A percentile compares a stretch with the other conserved stretches of the same genome.
These are phyloP conservation scores for Cornus controversa DNA, from an alignment of 148 eudicot species.

Conservation along the genomic window DNA sequence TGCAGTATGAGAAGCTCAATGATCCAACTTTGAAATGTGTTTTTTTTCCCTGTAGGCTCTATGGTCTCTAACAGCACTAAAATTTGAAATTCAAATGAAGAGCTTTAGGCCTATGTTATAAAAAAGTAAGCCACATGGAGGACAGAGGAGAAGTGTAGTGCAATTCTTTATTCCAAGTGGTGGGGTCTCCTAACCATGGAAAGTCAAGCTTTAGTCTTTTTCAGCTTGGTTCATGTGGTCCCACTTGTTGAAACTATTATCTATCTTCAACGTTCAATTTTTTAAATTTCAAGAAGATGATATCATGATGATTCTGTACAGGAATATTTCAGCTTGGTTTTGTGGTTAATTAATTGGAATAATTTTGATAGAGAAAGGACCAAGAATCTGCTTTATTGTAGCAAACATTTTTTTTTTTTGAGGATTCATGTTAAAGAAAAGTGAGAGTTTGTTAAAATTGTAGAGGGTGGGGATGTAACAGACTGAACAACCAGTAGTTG, in stretches of 20 bases:
- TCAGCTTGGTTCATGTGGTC: background rate
- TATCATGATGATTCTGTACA: background rate
- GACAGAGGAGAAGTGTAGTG: slow-evolving; percentile 2
- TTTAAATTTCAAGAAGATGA: background rate
- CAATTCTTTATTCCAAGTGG: background rate
- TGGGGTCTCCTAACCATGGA: background rate
- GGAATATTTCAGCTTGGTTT: background rate
- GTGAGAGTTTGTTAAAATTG: background rate
- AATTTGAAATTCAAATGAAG: slow-evolving; percentile 45
- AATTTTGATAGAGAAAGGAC: background rate
- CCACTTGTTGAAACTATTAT: background rate
- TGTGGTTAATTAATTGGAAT: background rate
- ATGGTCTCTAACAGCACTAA: slow-evolving; percentile 9
- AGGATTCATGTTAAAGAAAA: no score
- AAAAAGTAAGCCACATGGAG: background rate
- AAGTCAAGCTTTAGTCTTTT: background rate
- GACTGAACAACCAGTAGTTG: background rate
- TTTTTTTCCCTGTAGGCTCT: background rate
- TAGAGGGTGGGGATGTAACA: background rate
- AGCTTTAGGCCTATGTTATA: background rate
- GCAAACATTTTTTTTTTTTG: background rate
- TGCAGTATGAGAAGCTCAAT: background rate
- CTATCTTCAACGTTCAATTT: background rate
- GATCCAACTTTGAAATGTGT: background rate
- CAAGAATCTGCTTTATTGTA: background rate